Evolutionary conservation across 805 yeast species (phyloP).

Genomic region (Schwanniomyces sp.): DNA sequence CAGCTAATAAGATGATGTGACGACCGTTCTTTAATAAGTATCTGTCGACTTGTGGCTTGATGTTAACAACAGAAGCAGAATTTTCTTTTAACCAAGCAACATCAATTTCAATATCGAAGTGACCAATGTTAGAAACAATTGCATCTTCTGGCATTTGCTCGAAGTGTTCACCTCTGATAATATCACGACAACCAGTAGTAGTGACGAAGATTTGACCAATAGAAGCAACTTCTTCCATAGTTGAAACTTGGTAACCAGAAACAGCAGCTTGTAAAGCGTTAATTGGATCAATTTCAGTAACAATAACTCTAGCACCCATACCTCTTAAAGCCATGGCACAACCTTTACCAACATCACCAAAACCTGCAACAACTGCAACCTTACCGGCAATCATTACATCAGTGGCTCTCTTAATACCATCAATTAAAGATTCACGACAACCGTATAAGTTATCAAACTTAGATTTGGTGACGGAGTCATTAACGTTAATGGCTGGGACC

Average conservation of each 20-base stretch:
- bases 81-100: slow-evolving; percentile 98
- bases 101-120: slow-evolving; percentile 98
- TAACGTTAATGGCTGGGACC: slow-evolving; percentile 99
- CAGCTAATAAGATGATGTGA: slow-evolving; percentile 94
- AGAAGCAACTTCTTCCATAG: slow-evolving; percentile 91
- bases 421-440: slow-evolving; percentile 97
- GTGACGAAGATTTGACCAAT: slow-evolving; percentile 97
- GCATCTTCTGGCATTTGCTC: slow-evolving; percentile 97
- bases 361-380: slow-evolving; percentile 98
- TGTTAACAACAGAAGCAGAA: slow-evolving; percentile 91
- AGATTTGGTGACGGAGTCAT: slow-evolving; percentile 98
- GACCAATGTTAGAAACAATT: slow-evolving; percentile 99
- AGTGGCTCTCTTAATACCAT: slow-evolving; percentile 99
- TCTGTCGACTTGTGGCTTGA: slow-evolving; percentile 99
- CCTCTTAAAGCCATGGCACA: slow-evolving; percentile 98
- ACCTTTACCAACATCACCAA: slow-evolving; percentile 99
- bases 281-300: slow-evolving; percentile 97
- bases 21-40: slow-evolving; percentile 84
- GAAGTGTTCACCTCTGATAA: slow-evolving; percentile 87
- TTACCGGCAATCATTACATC: slow-evolving; percentile 99
- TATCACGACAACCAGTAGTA: slow-evolving; percentile 99
- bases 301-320: slow-evolving; percentile 98
- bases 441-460: slow-evolving; percentile 99
- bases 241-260: slow-evolving; percentile 95
- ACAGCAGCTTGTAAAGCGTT: slow-evolving; percentile 99